phyloP scores from a whole-genome alignment of 2,329 filamentous ascomycete species.

The Xylaria sp. region DNA sequence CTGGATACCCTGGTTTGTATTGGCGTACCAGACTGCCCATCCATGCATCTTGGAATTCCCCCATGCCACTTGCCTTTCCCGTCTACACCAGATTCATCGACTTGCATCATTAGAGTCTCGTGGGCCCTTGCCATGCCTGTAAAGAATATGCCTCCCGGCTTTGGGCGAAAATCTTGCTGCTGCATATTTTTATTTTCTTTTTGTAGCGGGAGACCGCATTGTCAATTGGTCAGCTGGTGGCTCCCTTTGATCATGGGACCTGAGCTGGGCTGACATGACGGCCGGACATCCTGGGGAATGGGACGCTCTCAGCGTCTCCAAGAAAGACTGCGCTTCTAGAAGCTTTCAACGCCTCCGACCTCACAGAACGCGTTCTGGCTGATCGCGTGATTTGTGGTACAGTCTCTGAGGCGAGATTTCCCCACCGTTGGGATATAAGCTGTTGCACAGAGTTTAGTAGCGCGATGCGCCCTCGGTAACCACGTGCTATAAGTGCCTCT shows the following conservation, averaged over 20 bases:
- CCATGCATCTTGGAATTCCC: constrained; percentile 35
- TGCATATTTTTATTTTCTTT: constrained; percentile 28
- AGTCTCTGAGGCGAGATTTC: constrained; percentile 10
- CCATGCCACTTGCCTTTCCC: constrained; percentile 43
- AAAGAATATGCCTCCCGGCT: constrained; percentile 19
- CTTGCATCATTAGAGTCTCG: constrained; percentile 43
- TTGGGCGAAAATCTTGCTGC: constrained; percentile 17
- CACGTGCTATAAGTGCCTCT: not conserved
- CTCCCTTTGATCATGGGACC: constrained; percentile 31
- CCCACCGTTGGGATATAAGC: constrained; percentile 1
- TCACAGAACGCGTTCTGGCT: constrained; percentile 26
- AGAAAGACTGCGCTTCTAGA: constrained; percentile 35
- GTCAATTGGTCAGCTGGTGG: constrained; percentile 36
- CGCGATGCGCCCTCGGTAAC: not conserved
- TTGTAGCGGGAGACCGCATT: constrained; percentile 34
- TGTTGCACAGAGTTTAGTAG: constrained; percentile 8
- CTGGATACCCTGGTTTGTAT: constrained; percentile 23
- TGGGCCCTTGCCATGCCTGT: constrained; percentile 34
- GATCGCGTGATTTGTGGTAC: constrained; percentile 15
- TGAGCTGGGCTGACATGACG: constrained; percentile 28
- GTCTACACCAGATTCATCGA: constrained; percentile 44
- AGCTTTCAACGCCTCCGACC: constrained; percentile 30
- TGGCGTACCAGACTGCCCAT: constrained; percentile 38
- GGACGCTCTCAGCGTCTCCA: constrained; percentile 13
- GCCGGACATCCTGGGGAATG: constrained; percentile 4